Evolutionary conservation across 1,284 basidiomycete genomes (phyloP).

Genomic region (Athelia psychrophila): DNA sequence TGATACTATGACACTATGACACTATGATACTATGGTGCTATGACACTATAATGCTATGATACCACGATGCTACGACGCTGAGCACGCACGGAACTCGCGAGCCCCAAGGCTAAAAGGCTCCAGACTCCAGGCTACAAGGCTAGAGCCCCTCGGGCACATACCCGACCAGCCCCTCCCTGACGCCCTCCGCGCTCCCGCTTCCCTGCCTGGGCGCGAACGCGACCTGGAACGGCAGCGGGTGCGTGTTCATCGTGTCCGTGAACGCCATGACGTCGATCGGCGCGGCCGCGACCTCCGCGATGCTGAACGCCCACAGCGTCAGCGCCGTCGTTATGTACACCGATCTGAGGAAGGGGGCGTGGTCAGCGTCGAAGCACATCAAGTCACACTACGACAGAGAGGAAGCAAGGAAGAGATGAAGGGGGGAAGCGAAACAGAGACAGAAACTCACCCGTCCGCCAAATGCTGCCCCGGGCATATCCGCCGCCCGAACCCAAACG

Average conservation of each 20-base stretch:
- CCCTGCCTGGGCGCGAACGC: neutral
- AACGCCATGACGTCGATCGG: constrained; percentile 45
- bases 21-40: too few species aligned
- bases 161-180: too few species aligned
- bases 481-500: constrained; percentile 62
- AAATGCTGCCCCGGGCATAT: constrained; percentile 62
- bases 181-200: too few species aligned
- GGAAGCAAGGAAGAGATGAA: too few species aligned
- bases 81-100: too few species aligned
- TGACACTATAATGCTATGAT: too few species aligned
- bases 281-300: constrained; percentile 41
- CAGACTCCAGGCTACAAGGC: too few species aligned
- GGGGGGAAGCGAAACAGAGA: neutral
- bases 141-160: too few species aligned
- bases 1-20: too few species aligned
- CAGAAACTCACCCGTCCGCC: constrained; percentile 33
- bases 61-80: too few species aligned
- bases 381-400: too few species aligned
- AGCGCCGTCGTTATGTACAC: constrained; percentile 58
- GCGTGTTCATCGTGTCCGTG: neutral
- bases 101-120: too few species aligned
- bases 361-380: neutral
- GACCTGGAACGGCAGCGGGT: neutral
- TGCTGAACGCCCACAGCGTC: constrained; percentile 57
- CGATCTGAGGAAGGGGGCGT: constrained; percentile 39